Conservation (phyloP, 768 basidiomycete species). For the Podaxis rugospora region DNA sequence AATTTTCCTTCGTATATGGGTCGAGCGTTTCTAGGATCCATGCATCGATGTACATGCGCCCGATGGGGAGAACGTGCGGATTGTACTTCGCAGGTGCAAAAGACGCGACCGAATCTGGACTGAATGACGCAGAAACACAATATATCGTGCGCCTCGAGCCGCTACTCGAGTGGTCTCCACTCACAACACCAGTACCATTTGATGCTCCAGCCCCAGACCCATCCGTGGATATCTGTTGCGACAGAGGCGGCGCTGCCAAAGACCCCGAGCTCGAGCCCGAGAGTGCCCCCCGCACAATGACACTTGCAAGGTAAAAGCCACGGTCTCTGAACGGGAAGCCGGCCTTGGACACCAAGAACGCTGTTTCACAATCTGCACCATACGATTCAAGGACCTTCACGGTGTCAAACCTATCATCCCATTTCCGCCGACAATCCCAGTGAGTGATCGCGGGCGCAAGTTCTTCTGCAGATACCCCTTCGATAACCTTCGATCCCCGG, state of each 20-base stretch:
- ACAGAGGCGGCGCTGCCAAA: conserved; percentile 19
- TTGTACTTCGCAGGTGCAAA: conserved; percentile 74
- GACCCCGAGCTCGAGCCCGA: conserved; percentile 15
- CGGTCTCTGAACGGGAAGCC: conserved; percentile 90
- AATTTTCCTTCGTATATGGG: conserved; percentile 91
- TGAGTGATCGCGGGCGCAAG: conserved; percentile 69
- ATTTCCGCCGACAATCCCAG: conserved; percentile 67
- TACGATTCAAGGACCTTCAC: conserved; percentile 68
- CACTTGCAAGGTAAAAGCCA: conserved; percentile 78
- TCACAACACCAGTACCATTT: background rate
- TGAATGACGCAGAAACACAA: conserved; percentile 80
- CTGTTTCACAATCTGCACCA: conserved; percentile 67
- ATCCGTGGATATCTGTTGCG: conserved; percentile 40
- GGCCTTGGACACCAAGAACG: conserved; percentile 68
- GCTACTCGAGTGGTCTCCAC: conserved; percentile 21
- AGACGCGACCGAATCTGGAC: conserved; percentile 52
- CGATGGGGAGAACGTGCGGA: conserved; percentile 65
- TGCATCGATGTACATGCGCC: conserved; percentile 82
- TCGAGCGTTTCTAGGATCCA: conserved; percentile 98
- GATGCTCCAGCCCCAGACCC: conserved; percentile 25
- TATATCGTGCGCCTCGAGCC: conserved; percentile 64
- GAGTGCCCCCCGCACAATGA: conserved; percentile 55
- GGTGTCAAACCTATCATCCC: conserved; percentile 87
- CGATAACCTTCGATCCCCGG: conserved; percentile 86
- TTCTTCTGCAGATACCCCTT: conserved; percentile 92